Evolutionary conservation across 75 land plant species (phyloP).

Genomic region (Selaginella moellendorffii): DNA sequence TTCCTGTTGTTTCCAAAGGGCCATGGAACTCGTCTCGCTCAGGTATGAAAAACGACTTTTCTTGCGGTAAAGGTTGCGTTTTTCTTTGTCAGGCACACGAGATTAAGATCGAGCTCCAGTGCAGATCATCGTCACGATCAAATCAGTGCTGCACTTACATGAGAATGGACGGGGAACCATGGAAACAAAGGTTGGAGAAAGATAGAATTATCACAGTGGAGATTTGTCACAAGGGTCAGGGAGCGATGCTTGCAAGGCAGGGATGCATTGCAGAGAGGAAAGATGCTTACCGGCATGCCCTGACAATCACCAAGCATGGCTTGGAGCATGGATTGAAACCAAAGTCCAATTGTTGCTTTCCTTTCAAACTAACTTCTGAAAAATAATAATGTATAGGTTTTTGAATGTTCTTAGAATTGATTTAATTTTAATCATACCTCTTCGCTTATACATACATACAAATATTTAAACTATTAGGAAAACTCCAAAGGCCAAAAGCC

Average conservation of each 20-base stretch:
- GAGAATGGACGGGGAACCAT: conserved; percentile 96
- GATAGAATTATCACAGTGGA: conserved; percentile 53
- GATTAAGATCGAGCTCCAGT: conserved; percentile 68
- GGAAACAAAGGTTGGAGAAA: conserved; percentile 67
- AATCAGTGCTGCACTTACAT: conserved; percentile 49
- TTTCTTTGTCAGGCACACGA: conserved; percentile 40
- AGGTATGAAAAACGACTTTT: conserved; percentile 32
- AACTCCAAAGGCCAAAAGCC: no score
- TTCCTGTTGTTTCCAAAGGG: conserved; percentile 69
- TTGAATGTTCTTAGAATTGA: no score
- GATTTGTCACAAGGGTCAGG: conserved; percentile 74
- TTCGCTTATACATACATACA: no score
- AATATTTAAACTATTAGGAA: no score
- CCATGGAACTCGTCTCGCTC: conserved; percentile 96
- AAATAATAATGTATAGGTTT: not conserved
- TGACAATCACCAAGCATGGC: not conserved
- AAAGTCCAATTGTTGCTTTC: not conserved
- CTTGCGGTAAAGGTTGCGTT: not conserved
- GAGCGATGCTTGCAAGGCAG: conserved; percentile 53
- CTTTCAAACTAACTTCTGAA: not conserved
- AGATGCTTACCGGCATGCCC: not conserved
- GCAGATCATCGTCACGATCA: no score
- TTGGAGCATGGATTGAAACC: not conserved
- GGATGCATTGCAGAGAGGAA: conserved; percentile 45
- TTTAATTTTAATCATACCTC: no score